Conservation (phyloP, 768 basidiomycete species). For the Filobasidium wieringae region DNA sequence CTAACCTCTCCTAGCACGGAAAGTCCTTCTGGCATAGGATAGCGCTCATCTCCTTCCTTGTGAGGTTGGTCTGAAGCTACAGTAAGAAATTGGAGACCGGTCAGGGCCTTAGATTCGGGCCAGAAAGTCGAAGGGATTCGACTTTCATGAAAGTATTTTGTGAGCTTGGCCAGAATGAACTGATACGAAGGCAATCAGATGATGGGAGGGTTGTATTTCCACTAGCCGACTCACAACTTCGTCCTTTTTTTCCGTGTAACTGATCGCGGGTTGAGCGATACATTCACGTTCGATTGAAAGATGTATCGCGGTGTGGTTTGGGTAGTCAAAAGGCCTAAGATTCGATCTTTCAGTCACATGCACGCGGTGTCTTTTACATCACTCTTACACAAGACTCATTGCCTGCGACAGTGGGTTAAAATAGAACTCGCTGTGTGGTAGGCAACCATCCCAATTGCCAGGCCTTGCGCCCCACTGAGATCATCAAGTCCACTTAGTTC, state of each 20-base stretch:
- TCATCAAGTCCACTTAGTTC: neutral
- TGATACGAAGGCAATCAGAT: too few relatives aligned
- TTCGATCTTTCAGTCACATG: too few relatives aligned
- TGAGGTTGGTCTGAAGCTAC: slow-evolving; percentile 19
- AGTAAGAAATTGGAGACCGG: slow-evolving; percentile 18
- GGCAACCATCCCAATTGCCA: neutral
- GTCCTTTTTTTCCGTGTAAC: too few relatives aligned
- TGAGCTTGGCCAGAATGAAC: slow-evolving; percentile 29
- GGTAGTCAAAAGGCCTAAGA: slow-evolving; percentile 22
- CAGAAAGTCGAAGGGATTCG: slow-evolving; percentile 19
- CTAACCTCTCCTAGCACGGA: slow-evolving; percentile 18
- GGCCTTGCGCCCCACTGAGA: slow-evolving; percentile 35
- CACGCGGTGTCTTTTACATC: too few relatives aligned
- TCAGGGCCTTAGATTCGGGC: slow-evolving; percentile 16
- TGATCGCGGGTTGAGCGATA: slow-evolving; percentile 16
- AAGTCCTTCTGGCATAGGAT: slow-evolving; percentile 34
- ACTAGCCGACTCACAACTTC: too few relatives aligned
- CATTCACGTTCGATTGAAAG: slow-evolving; percentile 34
- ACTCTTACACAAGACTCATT: too few relatives aligned
- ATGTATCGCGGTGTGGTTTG: slow-evolving; percentile 26
- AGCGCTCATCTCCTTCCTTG: too few relatives aligned
- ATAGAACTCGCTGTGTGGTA: neutral
- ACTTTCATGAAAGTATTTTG: slow-evolving; percentile 28
- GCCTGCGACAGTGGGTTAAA: too few relatives aligned
- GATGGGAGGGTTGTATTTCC: too few relatives aligned